A percentile compares a stretch with the other conserved stretches of the same genome.
These are phyloP conservation scores for Suillus brevipes DNA, from an alignment of 768 basidiomycete genomes.

Conservation along the genomic window DNA sequence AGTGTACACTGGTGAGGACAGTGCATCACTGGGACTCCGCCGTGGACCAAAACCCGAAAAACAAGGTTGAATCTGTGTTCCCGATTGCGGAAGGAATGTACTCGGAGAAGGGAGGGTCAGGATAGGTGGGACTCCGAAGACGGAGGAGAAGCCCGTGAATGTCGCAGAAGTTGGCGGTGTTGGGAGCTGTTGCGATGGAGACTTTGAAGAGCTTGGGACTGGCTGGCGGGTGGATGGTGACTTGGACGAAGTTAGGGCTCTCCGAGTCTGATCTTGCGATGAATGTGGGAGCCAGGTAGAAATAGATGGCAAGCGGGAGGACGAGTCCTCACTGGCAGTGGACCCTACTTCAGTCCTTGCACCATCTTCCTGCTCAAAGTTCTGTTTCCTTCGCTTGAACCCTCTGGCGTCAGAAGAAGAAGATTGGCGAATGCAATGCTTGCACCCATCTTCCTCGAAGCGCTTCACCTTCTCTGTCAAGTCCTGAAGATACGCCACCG, in stretches of 20 bases:
- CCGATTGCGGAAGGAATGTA: conserved; percentile 17
- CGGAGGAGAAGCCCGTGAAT: conserved; percentile 41
- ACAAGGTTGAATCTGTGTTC: conserved; percentile 20
- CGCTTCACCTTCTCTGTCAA: conserved; percentile 54
- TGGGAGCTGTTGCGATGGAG: conserved; percentile 40
- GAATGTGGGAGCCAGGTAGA: conserved; percentile 60
- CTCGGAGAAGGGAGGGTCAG: conserved; percentile 41
- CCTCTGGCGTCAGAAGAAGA: conserved; percentile 11
- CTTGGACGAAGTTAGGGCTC: conserved; percentile 34
- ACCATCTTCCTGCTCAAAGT: background rate
- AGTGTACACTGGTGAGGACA: conserved; percentile 27
- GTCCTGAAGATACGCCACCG: conserved; percentile 76
- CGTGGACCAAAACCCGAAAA: conserved; percentile 24
- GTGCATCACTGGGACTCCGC: conserved; percentile 20
- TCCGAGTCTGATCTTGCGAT: conserved; percentile 17
- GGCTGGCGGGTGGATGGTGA: conserved; percentile 32
- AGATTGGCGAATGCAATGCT: conserved; percentile 14
- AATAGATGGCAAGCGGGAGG: conserved; percentile 60
- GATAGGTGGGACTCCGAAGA: conserved; percentile 38
- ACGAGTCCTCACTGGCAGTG: background rate
- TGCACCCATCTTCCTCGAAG: conserved; percentile 38
- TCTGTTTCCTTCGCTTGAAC: background rate
- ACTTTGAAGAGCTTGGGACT: conserved; percentile 18
- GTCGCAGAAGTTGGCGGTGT: conserved; percentile 60
- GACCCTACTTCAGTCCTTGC: background rate